These are phyloP conservation scores for Plasmopara viticola DNA, from an alignment of 352 stramenopile species.

Conservation along the genomic window DNA sequence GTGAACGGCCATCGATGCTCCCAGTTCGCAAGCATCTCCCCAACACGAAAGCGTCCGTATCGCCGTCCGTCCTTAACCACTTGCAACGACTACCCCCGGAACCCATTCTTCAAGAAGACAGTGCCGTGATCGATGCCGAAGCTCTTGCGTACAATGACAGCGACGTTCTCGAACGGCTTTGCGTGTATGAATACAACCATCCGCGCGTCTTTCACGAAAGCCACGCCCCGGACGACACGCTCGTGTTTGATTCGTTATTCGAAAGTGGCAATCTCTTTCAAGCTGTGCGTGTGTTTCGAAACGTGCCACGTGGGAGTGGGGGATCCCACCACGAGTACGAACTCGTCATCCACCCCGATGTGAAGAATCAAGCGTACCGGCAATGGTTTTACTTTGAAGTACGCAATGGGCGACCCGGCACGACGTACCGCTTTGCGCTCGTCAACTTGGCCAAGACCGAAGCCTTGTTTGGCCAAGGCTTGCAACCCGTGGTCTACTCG, in stretches of 20 bases:
- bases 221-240: constrained; percentile 38
- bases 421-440: constrained; percentile 64
- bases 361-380: constrained; percentile 77
- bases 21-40: constrained; percentile 37
- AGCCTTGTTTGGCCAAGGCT: constrained; percentile 70
- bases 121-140: constrained; percentile 29
- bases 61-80: constrained; percentile 2
- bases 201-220: constrained; percentile 30
- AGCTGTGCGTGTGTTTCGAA: constrained; percentile 53
- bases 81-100: constrained; percentile 23
- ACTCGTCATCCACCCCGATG: constrained; percentile 60
- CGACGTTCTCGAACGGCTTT: constrained; percentile 24
- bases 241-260: constrained; percentile 72
- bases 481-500: constrained; percentile 80
- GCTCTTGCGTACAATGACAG: constrained; percentile 27
- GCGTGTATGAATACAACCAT: constrained; percentile 75
- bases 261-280: constrained; percentile 64
- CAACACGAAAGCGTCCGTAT: constrained; percentile 5
- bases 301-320: constrained; percentile 1
- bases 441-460: constrained; percentile 79
- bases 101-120: constrained; percentile 42
- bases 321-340: constrained; percentile 57
- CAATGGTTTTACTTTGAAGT: constrained; percentile 91
- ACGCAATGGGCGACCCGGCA: constrained; percentile 41
- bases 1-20: constrained; percentile 34